Base-by-base conservation (phyloP, 1,139 yeast species). In the Kodamaea suecica region DNA sequence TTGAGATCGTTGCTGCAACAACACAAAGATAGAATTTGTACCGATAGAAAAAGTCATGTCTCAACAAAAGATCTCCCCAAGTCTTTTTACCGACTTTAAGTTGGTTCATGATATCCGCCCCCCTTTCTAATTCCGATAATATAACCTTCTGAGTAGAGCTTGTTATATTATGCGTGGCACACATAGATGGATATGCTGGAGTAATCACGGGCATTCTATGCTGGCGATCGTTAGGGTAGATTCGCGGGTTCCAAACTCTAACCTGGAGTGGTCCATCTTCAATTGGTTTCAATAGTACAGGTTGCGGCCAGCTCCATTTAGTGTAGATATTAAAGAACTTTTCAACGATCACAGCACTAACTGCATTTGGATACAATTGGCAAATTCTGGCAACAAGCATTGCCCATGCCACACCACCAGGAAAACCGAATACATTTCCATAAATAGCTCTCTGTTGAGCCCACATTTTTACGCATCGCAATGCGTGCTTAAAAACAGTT, bases 381-480 rank as follows among this genome's bases (percentile, higher is more conserved):
- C 98, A 92, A 23, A 92, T 88, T 50, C 98, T 74, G 1, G 98
- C 98, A 5, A 88, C 97, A 31, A 92, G 61, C 97, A 92, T 92
- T 1, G 98, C 99, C 98, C 98, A 92, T 0, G 98, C 98, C 23
- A 92, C 98, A 59, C 99, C 99, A 49, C 99, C 99, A 1, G 98
- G 98, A 60, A 92, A 92, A 0, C 98, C 98, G 71, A 84, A 87
- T 31, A 92, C 84, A 53, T 92, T 92, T 4, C 86, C 97, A 59
- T 92, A 92, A 12, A 92, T 77, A 0, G 97, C 98, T 38, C 97
- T 73, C 49, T 88, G 78, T 55, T 88, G 94, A 0, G 99, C 98
- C 98, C 99, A 92, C 55, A 92, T 69, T 57, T 92, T 92, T 39
- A 92, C 84, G 16, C 95, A 92, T 43, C 99, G 67, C 39, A 92